Percentiles rank a stretch among this genome's conserved stretches.
phyloP scores from a whole-genome alignment of 1,284 basidiomycete species.

The Irpex sp. region DNA sequence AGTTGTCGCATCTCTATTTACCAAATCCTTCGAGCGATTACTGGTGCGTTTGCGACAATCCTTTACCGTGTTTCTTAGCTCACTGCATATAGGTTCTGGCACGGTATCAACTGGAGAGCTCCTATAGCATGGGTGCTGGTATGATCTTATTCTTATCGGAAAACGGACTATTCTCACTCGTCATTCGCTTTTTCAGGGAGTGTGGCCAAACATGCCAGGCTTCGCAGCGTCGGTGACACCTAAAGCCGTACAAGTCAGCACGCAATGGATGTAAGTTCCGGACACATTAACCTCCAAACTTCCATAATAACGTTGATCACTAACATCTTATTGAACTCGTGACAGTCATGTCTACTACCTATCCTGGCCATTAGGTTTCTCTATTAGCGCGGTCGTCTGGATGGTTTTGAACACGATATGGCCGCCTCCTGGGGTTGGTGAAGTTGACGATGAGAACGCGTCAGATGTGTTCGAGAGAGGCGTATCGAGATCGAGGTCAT shows the following conservation, averaged over 20 bases:
- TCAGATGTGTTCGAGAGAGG: too few relatives aligned
- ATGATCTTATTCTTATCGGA: background rate
- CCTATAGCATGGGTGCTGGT: conserved; percentile 28
- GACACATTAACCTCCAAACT: too few relatives aligned
- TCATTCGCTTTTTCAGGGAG: conserved; percentile 18
- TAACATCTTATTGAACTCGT: background rate
- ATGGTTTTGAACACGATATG: conserved; percentile 22
- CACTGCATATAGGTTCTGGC: conserved; percentile 20
- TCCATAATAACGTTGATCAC: background rate
- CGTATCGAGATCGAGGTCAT: too few relatives aligned
- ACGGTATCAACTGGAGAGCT: conserved; percentile 29
- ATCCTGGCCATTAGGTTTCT: conserved; percentile 27
- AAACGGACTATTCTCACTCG: background rate
- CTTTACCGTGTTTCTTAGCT: background rate
- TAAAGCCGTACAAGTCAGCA: conserved; percentile 16
- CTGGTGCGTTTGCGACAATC: conserved; percentile 16
- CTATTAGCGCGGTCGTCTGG: conserved; percentile 24
- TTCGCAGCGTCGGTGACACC: conserved; percentile 24
- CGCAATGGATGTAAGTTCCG: conserved; percentile 24
- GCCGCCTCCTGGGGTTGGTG: conserved; percentile 24
- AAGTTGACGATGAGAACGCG: conserved; percentile 16
- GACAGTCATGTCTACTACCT: conserved; percentile 27
- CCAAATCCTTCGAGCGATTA: conserved; percentile 25
- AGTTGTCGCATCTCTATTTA: conserved; percentile 26
- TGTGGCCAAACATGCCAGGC: conserved; percentile 28